phyloP scores from a whole-genome alignment of 2,329 filamentous ascomycete species.

The Aureobasidium mangrovei region DNA sequence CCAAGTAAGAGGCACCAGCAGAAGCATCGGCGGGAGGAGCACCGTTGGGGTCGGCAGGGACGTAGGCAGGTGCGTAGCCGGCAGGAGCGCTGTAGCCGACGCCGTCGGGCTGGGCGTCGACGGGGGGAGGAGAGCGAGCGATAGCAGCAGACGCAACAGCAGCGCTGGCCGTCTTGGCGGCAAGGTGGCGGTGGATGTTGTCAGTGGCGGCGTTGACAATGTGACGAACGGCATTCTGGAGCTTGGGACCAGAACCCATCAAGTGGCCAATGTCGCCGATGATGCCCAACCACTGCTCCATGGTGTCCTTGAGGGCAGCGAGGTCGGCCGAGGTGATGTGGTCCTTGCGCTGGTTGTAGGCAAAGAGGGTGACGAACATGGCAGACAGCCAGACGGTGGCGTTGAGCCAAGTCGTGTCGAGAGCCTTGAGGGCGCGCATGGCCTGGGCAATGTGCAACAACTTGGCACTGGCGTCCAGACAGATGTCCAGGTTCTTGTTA shows the following conservation, averaged over 20 bases:
- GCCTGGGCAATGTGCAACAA: constrained; percentile 53
- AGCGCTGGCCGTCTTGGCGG: constrained; percentile 33
- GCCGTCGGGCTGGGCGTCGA: not conserved
- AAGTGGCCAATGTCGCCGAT: constrained; percentile 57
- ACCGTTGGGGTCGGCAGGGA: constrained; percentile 12
- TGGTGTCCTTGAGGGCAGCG: constrained; percentile 53
- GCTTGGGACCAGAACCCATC: constrained; percentile 47
- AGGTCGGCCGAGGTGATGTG: constrained; percentile 52
- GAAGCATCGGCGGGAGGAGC: constrained; percentile 19
- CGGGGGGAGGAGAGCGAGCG: constrained; percentile 9
- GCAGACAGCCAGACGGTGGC: constrained; percentile 63
- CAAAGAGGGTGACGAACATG: constrained; percentile 63
- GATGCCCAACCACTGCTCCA: constrained; percentile 60
- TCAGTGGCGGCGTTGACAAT: constrained; percentile 42
- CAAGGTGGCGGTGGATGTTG: constrained; percentile 38
- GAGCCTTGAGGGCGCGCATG: constrained; percentile 54
- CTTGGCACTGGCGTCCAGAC: constrained; percentile 55
- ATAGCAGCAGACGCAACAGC: constrained; percentile 31
- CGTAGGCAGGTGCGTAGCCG: constrained; percentile 10
- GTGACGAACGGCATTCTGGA: constrained; percentile 40
- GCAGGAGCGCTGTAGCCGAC: constrained; percentile 17
- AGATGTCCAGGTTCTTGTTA: constrained; percentile 46
- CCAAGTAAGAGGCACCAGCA: constrained; percentile 25
- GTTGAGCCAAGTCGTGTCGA: constrained; percentile 74
- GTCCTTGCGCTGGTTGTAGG: constrained; percentile 57